Conservation (phyloP, 345 rosid species). For the Camelina neglecta region DNA sequence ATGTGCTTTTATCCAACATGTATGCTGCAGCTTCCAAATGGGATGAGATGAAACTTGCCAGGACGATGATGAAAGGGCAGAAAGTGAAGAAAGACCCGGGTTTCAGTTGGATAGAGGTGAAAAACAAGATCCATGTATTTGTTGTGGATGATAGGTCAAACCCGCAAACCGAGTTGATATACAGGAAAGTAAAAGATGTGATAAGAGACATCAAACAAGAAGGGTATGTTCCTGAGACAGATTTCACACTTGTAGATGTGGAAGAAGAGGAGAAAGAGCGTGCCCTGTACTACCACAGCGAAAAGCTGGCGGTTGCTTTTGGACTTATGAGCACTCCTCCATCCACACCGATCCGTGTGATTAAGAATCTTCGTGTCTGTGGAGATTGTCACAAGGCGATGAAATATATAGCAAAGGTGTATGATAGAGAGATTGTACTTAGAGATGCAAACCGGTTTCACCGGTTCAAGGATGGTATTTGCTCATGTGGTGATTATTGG, state of each 20-base stretch:
- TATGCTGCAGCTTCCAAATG: conserved; percentile 60
- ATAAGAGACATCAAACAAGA: conserved; percentile 55
- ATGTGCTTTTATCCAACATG: conserved; percentile 61
- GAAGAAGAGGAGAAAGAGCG: conserved; percentile 66
- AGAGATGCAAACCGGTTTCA: conserved; percentile 67
- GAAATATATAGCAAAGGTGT: conserved; percentile 53
- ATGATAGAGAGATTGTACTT: conserved; percentile 51
- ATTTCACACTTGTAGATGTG: conserved; percentile 54
- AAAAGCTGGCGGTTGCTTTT: conserved; percentile 57
- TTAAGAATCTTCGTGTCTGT: conserved; percentile 55
- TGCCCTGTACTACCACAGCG: conserved; percentile 50
- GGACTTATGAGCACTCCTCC: conserved; percentile 56
- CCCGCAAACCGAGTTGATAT: conserved; percentile 48
- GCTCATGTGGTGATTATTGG: conserved; percentile 55
- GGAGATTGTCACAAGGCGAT: conserved; percentile 59
- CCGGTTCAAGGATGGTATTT: conserved; percentile 51
- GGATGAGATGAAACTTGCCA: conserved; percentile 51
- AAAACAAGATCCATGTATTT: conserved; percentile 57
- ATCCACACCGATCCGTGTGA: conserved; percentile 47
- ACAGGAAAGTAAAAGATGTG: conserved; percentile 48
- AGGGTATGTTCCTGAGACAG: conserved; percentile 59
- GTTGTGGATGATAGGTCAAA: conserved; percentile 59
- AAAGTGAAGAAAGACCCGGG: conserved; percentile 67
- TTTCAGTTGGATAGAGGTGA: conserved; percentile 65
- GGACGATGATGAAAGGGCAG: conserved; percentile 53